Conservation (phyloP, 2,329 filamentous ascomycete species). For the Hymenoscyphus repandus region DNA sequence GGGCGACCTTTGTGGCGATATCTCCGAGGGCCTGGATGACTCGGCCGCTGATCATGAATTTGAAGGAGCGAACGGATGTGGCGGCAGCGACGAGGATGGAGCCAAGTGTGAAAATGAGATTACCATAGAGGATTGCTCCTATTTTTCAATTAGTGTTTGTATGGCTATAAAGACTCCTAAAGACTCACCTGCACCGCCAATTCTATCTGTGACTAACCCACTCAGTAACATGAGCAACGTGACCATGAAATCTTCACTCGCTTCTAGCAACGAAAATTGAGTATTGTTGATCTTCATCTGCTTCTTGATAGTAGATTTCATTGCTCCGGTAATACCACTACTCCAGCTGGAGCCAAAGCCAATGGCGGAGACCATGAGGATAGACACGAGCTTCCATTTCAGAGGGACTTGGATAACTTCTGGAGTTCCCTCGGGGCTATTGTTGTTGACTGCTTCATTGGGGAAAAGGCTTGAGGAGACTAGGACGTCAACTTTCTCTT, state of each 20-base stretch:
- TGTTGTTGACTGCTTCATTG: no score
- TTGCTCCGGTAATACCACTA: constrained; percentile 52
- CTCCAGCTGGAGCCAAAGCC: constrained; percentile 58
- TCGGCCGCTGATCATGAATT: constrained; percentile 54
- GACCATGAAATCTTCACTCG: constrained; percentile 58
- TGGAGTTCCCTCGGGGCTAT: not conserved
- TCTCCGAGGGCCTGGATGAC: constrained; percentile 55
- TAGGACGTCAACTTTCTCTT: no score
- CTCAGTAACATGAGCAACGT: constrained; percentile 49
- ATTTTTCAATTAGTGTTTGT: no score
- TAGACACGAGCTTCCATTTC: constrained; percentile 36
- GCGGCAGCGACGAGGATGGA: constrained; percentile 55
- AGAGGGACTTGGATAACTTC: constrained; percentile 15
- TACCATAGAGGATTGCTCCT: constrained; percentile 53
- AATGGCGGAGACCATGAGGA: constrained; percentile 47
- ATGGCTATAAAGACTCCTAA: no score
- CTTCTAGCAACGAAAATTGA: constrained; percentile 52
- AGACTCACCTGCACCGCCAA: constrained; percentile 51
- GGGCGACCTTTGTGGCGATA: constrained; percentile 57
- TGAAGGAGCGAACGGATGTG: constrained; percentile 49
- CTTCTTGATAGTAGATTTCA: constrained; percentile 58
- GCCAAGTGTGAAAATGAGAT: constrained; percentile 52
- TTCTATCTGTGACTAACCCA: constrained; percentile 51
- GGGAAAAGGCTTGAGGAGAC: no score
- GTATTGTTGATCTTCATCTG: constrained; percentile 54